Evolutionary conservation across 1,284 basidiomycete species (phyloP), one percentile per base, ranked within the genome.

Genomic region (Cryptococcus sp.): DNA sequence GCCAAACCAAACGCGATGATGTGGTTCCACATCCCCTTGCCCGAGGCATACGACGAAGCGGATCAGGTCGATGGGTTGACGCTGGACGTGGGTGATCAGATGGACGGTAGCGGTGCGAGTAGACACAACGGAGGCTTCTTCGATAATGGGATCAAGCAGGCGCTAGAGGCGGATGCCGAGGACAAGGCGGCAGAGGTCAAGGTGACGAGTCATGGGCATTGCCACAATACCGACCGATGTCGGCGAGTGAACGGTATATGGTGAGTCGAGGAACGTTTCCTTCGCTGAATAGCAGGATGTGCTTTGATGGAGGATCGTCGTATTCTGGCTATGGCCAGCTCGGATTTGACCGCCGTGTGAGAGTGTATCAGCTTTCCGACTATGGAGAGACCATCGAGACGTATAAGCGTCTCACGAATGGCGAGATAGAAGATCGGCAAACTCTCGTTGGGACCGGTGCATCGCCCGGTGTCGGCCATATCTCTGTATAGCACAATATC

Each of bases 1-100:
- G 87, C 86, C 4, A 93, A 91, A 69, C 90, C 90, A 1, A 93
- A 93, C 62, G 91, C 88, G 0, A 71, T 93, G 59, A 87, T 90
- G 84, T 94, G 92, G 75, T 94, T 93, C 82, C 91, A 95, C 62
- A 94, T 95, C 46, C 91, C 91, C 37, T 64, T 94, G 77, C 88
- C 70, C n/a, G 86, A 81, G 40, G 57, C 67, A 1, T 66, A 54
- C 35, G 34, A 26, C 22, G 43, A 47, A 1, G 48, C 53, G 12
- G 51, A 58, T 48, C 43, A 31, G 31, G 37, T 32, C 2, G 53
- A 52, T 26, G 71, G 65, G 5, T 80, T 86, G 58, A 74, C 66
- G 37, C 79, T 92, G 4, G 82, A 89, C 59, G 71, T 85, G 7
- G 90, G 89, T 1, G 73, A 78, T 18, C 81, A 78, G 24, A 65